A percentile compares a stretch with the other conserved stretches of the same genome.
Evolutionary conservation across 2,329 filamentous ascomycete species (phyloP).

Genomic region (Cladophialophora exuberans): DNA sequence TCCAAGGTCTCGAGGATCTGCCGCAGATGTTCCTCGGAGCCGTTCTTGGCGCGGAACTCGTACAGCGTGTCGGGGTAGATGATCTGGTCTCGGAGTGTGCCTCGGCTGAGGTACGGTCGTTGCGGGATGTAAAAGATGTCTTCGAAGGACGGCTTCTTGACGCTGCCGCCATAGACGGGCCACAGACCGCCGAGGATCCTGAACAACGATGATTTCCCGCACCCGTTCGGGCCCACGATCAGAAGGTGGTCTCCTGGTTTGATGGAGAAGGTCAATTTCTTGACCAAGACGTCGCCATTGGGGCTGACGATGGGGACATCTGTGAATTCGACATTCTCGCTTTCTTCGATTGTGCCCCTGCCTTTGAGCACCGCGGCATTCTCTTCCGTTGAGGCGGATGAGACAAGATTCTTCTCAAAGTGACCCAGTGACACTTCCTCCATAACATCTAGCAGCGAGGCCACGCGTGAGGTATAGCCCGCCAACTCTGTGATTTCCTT

Average conservation of each 20-base stretch:
- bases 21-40: constrained; percentile 79
- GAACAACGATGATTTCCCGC: constrained; percentile 95
- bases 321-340: constrained; percentile 79
- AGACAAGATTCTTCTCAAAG: constrained; percentile 96
- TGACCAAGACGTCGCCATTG: constrained; percentile 90
- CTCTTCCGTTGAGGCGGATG: constrained; percentile 77
- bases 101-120: constrained; percentile 87
- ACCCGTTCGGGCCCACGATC: constrained; percentile 95
- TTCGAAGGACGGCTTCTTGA: constrained; percentile 86
- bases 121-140: constrained; percentile 99
- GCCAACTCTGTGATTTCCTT: constrained; percentile 96
- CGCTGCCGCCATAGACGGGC: constrained; percentile 95
- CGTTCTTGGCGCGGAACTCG: constrained; percentile 81
- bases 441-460: constrained; percentile 89
- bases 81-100: constrained; percentile 92
- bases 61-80: constrained; percentile 91
- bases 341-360: constrained; percentile 80
- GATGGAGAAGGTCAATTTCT: constrained; percentile 83
- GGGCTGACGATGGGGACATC: constrained; percentile 95
- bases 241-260: constrained; percentile 86
- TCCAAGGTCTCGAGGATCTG: constrained; percentile 77
- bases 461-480: constrained; percentile 90
- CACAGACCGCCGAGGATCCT: constrained; percentile 93
- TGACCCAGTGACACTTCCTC: constrained; percentile 86
- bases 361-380: constrained; percentile 83